Evolutionary conservation across 495 filamentous ascomycete genomes (phyloP).

Genomic region (Talaromyces borbonicus): DNA sequence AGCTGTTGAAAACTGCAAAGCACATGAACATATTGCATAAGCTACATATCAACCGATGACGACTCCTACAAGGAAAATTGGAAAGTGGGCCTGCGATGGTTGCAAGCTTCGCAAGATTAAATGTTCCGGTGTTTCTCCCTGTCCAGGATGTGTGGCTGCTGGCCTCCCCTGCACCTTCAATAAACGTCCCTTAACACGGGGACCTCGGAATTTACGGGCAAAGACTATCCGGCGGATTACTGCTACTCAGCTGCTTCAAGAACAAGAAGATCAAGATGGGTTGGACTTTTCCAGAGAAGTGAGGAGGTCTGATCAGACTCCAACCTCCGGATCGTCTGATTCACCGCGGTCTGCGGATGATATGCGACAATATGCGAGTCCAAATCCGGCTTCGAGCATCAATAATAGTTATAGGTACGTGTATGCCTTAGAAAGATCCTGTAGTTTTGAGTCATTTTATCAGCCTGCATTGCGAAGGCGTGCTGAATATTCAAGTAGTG

Average conservation of each 20-base stretch:
- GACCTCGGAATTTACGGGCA: constrained; percentile 23
- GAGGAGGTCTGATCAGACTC: no score
- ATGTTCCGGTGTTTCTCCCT: constrained; percentile 19
- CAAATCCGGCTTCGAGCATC: no score
- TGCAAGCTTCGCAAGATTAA: constrained; percentile 26
- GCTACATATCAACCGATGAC: no score
- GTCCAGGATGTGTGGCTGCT: constrained; percentile 20
- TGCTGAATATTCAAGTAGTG: neutral
- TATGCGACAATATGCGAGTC: no score
- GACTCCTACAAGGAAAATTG: no score
- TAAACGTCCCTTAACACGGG: constrained; percentile 21
- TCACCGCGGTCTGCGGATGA: no score
- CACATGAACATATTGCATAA: no score
- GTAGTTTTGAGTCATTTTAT: neutral
- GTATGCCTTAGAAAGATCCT: neutral
- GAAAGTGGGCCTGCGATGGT: constrained; percentile 24
- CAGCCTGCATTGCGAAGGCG: neutral
- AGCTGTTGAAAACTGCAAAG: no score
- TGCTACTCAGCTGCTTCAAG: neutral
- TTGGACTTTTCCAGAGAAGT: neutral
- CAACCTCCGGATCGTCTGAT: no score
- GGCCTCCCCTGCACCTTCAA: constrained; percentile 31
- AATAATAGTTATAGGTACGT: no score
- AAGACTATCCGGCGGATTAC: constrained; percentile 10
- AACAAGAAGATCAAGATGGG: neutral